phyloP scores from a whole-genome alignment of 2,329 filamentous ascomycete species.

The Hypoxylon sp. region DNA sequence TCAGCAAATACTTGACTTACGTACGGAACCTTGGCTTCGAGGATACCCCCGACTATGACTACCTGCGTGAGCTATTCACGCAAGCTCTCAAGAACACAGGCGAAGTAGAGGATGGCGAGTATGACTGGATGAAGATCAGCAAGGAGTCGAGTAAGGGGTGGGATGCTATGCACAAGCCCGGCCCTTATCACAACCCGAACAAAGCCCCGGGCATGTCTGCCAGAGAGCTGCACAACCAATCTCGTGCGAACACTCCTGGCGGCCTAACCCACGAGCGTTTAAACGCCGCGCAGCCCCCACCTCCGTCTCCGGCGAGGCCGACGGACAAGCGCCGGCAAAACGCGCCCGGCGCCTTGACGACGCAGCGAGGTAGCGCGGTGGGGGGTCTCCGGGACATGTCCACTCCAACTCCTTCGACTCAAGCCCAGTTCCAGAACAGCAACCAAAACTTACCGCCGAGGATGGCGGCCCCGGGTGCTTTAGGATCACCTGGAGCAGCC shows the following conservation, averaged over 20 bases:
- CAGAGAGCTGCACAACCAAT: slow-evolving; percentile 83
- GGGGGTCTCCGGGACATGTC: slow-evolving; percentile 80
- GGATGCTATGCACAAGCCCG: slow-evolving; percentile 81
- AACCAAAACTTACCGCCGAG: slow-evolving; percentile 83
- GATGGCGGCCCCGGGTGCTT: slow-evolving; percentile 69
- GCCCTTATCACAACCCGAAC: slow-evolving; percentile 80
- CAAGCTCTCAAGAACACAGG: slow-evolving; percentile 94
- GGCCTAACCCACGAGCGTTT: slow-evolving; percentile 86
- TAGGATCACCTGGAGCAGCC: slow-evolving; percentile 68
- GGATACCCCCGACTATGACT: slow-evolving; percentile 98
- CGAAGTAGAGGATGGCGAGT: slow-evolving; percentile 96
- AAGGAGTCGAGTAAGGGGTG: slow-evolving; percentile 85
- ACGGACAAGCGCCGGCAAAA: slow-evolving; percentile 85
- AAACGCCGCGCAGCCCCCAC: slow-evolving; percentile 92
- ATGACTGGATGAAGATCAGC: slow-evolving; percentile 99
- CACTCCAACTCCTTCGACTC: slow-evolving; percentile 89
- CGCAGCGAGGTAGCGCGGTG: slow-evolving; percentile 81
- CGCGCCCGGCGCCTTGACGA: slow-evolving; percentile 77
- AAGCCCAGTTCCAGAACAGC: slow-evolving; percentile 97
- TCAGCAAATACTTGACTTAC: slow-evolving; percentile 97
- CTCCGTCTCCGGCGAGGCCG: slow-evolving; percentile 85
- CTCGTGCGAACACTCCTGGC: slow-evolving; percentile 74
- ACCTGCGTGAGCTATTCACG: slow-evolving; percentile 94
- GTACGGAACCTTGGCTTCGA: slow-evolving; percentile 98
- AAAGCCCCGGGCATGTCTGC: slow-evolving; percentile 83